A percentile compares a stretch with the other conserved stretches of the same genome.
These are phyloP conservation scores for Cryphonectria carpinicola DNA, from an alignment of 2,329 filamentous ascomycete species.

Conservation along the genomic window DNA sequence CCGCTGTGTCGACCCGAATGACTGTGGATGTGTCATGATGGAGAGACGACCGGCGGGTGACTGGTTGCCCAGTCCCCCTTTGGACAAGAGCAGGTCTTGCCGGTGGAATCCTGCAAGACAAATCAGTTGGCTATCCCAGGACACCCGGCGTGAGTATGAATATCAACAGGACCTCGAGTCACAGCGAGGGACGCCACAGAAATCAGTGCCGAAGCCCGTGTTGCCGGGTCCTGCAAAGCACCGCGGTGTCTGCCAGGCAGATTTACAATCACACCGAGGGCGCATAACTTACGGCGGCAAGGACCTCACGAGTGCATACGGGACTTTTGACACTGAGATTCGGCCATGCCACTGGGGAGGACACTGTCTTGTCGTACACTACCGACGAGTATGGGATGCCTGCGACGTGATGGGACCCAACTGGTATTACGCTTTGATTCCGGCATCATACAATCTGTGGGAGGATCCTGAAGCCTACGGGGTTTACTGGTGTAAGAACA, in stretches of 20 bases:
- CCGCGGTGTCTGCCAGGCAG: background rate
- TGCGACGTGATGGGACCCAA: background rate
- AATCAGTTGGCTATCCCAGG: background rate
- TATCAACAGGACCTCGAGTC: background rate
- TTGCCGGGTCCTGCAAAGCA: background rate
- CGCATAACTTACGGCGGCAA: background rate
- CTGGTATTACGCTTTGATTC: conserved; percentile 10
- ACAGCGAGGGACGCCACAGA: background rate
- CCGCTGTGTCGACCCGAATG: conserved; percentile 20
- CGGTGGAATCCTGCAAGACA: background rate
- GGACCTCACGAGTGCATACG: background rate
- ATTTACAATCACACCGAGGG: background rate
- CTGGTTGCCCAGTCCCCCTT: background rate
- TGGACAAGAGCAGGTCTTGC: background rate
- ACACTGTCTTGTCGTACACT: conserved; percentile 9
- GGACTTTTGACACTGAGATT: background rate
- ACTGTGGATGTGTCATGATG: conserved; percentile 3
- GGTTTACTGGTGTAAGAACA: background rate
- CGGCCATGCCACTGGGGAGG: conserved; percentile 4
- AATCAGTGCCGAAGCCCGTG: background rate
- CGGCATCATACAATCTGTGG: background rate
- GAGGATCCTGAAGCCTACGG: background rate
- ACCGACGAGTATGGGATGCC: background rate
- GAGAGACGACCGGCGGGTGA: background rate
- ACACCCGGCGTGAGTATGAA: background rate